Evolutionary conservation across 441 rosid genomes (phyloP), one percentile per base, ranked within the genome.

Genomic region (Gossypium davidsonii): DNA sequence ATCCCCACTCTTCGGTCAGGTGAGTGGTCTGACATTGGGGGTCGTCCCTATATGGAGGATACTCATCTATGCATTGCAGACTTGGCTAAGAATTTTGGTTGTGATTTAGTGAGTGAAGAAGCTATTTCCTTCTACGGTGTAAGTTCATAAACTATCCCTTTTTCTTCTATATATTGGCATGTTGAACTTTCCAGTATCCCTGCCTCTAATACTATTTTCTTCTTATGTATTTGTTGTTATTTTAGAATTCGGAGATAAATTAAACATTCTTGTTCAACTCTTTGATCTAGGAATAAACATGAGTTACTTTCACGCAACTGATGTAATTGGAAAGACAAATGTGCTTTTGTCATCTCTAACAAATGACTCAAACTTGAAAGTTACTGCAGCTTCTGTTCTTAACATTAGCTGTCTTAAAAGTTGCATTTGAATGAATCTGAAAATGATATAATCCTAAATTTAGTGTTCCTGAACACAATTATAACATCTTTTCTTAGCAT

Each of bases 21-120:
- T 55, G 90, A 87, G 65, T 88, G 91, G 87, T 84, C 91, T 48
- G 87, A 88, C 75, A 87, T 90, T 18, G 92, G 92, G 12, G 72
- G 62, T 20, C 86, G 90, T 51, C 0, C 58, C 53, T 21, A 76
- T 74, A 88, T 90, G 92, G 95, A 90, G 80, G 95, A 90, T 73
- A 82, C 90, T 9, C 78, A 84, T 72, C 60, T 86, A 76, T 86
- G 95, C 83, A 88, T 90, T 15, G 76, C 74, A 6, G 81, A 88
- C 77, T 70, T 90, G 78, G 84, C 88, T 62, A 79, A 82, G 76
- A 85, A 70, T 20, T 90, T 82, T 74, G 91, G 88, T 49, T 70
- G 26, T 53, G 56, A 73, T 75, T 74, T 80, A 49, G 78, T 66
- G 28, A 63, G 59, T 44, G 82, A 80, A 39, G 83, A 84, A 56